Percentiles rank a stretch among this genome's conserved stretches.
These are phyloP conservation scores for Andrographis paniculata DNA, from an alignment of 305 asterid species.

Conservation along the genomic window DNA sequence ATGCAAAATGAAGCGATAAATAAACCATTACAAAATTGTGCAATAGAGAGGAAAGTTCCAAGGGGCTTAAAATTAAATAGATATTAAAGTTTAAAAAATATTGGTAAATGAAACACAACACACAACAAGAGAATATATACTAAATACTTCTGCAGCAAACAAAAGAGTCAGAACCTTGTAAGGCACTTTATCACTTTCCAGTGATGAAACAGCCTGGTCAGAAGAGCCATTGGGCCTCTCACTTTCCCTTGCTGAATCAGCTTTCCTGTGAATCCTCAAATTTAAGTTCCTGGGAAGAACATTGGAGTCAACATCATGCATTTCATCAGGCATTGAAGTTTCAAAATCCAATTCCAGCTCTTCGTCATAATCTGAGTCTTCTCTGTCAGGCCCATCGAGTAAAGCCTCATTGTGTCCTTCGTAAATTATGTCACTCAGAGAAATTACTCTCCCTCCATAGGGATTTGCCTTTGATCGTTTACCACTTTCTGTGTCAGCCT, in stretches of 20 bases:
- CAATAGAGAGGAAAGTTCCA: constrained; percentile 6
- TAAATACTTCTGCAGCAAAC: constrained; percentile 6
- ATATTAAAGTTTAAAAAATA: not conserved
- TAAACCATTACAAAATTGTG: not conserved
- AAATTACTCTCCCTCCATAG: constrained; percentile 54
- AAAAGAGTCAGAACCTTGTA: constrained; percentile 47
- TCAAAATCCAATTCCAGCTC: constrained; percentile 79
- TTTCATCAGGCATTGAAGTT: constrained; percentile 58
- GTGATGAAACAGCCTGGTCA: constrained; percentile 32
- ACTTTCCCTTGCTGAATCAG: constrained; percentile 41
- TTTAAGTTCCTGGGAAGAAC: constrained; percentile 60
- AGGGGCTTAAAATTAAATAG: constrained; percentile 1
- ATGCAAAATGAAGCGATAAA: not conserved
- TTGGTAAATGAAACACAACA: not conserved
- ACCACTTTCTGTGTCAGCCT: constrained; percentile 37
- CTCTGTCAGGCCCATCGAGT: constrained; percentile 63
- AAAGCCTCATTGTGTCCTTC: constrained; percentile 69
- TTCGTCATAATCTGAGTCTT: constrained; percentile 86
- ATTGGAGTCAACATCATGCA: constrained; percentile 42
- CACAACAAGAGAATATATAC: constrained; percentile 1
- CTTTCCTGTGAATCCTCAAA: constrained; percentile 57
- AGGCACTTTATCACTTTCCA: constrained; percentile 42
- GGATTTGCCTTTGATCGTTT: constrained; percentile 46
- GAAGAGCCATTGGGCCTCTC: constrained; percentile 39
- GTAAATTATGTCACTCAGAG: constrained; percentile 80